Conservation (phyloP, 139 green algal species). For the Yamagishiella unicocca region DNA sequence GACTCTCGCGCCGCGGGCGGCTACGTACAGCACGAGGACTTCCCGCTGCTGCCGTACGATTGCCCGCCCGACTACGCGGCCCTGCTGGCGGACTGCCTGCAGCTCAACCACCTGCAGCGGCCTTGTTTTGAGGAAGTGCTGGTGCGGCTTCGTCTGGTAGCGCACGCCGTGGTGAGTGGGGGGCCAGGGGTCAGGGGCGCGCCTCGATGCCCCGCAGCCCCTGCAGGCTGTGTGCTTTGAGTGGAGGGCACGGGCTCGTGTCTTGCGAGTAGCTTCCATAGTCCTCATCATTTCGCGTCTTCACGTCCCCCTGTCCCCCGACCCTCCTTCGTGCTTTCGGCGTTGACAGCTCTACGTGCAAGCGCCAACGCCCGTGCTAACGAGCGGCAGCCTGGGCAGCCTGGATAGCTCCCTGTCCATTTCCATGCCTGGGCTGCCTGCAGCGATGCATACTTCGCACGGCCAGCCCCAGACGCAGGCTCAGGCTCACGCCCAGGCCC, state of each 20-base stretch:
- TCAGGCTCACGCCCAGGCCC: no score
- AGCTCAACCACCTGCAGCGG: slow-evolving; percentile 37
- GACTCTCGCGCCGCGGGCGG: slow-evolving; percentile 11
- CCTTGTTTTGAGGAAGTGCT: slow-evolving; percentile 29
- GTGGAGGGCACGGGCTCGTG: no score
- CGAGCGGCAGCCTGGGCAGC: not conserved
- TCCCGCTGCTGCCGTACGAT: slow-evolving; percentile 21
- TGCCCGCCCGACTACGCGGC: slow-evolving; percentile 29
- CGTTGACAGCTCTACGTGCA: no score
- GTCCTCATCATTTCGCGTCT: no score
- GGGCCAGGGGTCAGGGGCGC: not conserved
- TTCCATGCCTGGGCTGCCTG: not conserved
- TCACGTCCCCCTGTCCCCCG: no score
- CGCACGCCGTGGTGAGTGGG: not conserved
- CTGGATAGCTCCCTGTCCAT: not conserved
- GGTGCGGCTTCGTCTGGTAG: not conserved
- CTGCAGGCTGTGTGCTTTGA: no score
- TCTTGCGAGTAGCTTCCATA: no score
- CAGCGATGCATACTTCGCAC: no score
- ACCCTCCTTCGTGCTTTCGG: no score
- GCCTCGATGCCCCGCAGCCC: no score
- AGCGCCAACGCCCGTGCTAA: no score
- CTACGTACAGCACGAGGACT: slow-evolving; percentile 36
- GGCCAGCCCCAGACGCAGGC: no score
- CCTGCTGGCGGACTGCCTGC: slow-evolving; percentile 33